A percentile compares a stretch with the other conserved stretches of the same genome.
Evolutionary conservation across 352 stramenopile genomes (phyloP).

Genomic region (Phytophthora podocarpi): DNA sequence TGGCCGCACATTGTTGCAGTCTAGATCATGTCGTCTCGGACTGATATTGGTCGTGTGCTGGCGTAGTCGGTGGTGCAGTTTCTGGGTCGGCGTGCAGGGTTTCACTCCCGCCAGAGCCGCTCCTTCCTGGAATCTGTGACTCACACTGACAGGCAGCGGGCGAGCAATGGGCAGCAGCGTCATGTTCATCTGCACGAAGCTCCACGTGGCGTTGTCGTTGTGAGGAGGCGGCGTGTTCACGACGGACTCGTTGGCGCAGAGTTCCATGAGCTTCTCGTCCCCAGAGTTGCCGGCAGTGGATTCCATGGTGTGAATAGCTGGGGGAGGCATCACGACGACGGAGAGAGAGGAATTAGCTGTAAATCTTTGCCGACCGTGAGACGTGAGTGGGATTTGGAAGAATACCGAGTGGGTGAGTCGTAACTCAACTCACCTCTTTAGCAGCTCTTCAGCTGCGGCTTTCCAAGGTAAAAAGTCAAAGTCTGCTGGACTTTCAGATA

Average conservation of each 20-base stretch:
- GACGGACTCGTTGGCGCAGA: conserved; percentile 19
- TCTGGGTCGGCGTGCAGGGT: conserved; percentile 69
- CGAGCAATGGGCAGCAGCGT: conserved; percentile 76
- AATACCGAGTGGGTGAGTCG: conserved; percentile 19
- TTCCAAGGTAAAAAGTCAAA: no score
- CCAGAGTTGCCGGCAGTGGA: not conserved
- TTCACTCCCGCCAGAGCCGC: conserved; percentile 39
- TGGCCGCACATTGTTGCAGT: conserved; percentile 23
- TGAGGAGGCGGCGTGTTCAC: conserved; percentile 2
- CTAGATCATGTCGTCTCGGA: conserved; percentile 54
- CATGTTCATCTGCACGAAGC: conserved; percentile 90
- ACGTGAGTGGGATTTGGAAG: conserved; percentile 13
- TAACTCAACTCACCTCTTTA: conserved; percentile 27
- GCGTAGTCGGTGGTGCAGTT: conserved; percentile 57
- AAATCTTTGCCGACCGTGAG: not conserved
- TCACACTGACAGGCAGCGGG: conserved; percentile 58
- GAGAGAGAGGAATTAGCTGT: not conserved
- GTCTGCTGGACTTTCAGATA: conserved; percentile 15
- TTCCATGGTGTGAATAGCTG: conserved; percentile 19
- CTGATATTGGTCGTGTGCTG: conserved; percentile 69
- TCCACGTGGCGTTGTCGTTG: conserved; percentile 56
- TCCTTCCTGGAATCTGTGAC: conserved; percentile 52
- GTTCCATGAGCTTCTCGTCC: conserved; percentile 24
- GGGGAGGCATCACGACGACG: not conserved
- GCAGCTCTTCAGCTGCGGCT: conserved; percentile 19